Conservation (phyloP, 164 flowering plant genomes). For the Magnolia changhungtana region DNA sequence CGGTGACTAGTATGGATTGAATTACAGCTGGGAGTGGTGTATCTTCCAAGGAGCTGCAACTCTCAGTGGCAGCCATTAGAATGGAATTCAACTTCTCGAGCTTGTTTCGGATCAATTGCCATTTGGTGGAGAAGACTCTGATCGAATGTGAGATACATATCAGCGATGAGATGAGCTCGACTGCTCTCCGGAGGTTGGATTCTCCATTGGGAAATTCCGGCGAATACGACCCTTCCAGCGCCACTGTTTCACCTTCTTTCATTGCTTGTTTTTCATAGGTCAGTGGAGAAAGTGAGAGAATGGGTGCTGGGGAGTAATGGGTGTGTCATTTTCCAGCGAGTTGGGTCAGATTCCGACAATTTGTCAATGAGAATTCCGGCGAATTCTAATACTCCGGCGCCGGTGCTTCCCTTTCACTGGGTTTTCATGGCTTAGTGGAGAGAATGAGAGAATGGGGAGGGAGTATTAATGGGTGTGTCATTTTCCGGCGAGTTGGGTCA, state of each 20-base stretch:
- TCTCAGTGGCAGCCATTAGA: conserved; percentile 43
- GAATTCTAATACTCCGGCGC: background rate
- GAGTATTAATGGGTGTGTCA: background rate
- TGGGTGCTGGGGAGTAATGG: background rate
- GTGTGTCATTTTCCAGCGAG: background rate
- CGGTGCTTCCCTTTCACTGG: conserved; percentile 19
- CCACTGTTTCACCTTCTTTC: conserved; percentile 27
- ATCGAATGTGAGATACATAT: conserved; percentile 52
- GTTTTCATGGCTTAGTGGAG: background rate
- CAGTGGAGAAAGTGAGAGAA: background rate
- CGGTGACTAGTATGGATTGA: conserved; percentile 29
- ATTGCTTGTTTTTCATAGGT: conserved; percentile 16
- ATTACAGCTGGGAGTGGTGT: conserved; percentile 17
- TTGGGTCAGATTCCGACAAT: no score
- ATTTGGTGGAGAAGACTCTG: conserved; percentile 65
- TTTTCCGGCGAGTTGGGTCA: background rate
- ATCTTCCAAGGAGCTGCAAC: conserved; percentile 34
- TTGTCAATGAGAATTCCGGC: no score
- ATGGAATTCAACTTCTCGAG: conserved; percentile 65
- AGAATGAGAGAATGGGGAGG: background rate
- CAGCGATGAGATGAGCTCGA: conserved; percentile 43
- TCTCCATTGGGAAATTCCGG: conserved; percentile 13
- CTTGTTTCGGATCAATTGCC: conserved; percentile 66
- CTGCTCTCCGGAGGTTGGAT: conserved; percentile 32
- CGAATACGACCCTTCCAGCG: conserved; percentile 8